phyloP scores from a whole-genome alignment of 202 grass and related monocot species.

The Elaeis oleifera region DNA sequence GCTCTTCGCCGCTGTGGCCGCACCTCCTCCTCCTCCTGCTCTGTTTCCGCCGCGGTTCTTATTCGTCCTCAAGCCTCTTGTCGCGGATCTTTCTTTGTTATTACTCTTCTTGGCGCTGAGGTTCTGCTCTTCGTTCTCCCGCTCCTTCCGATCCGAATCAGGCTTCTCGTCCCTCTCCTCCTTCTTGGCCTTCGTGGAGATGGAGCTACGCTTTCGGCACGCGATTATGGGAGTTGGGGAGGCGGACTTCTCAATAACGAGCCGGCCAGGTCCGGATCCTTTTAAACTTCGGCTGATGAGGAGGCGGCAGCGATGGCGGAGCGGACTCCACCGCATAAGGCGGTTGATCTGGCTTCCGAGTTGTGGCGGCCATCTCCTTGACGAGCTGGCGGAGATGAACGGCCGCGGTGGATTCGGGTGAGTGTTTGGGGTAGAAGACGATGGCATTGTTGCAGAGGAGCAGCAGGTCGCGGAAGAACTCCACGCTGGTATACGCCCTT shows the following conservation, averaged over 20 bases:
- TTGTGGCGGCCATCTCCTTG: conserved; percentile 27
- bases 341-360: conserved; percentile 1
- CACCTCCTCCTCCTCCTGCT: background rate
- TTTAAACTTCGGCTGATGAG: conserved; percentile 31
- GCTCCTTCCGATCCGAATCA: conserved; percentile 14
- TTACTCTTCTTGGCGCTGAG: conserved; percentile 19
- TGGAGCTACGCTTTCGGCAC: conserved; percentile 64
- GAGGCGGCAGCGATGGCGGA: conserved; percentile 2
- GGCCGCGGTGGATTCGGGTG: conserved; percentile 41
- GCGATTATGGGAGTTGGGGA: conserved; percentile 33
- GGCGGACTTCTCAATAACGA: conserved; percentile 44
- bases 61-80: conserved; percentile 39
- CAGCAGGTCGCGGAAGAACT: conserved; percentile 81
- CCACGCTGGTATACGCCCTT: conserved; percentile 27
- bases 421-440: conserved; percentile 64
- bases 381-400: conserved; percentile 33
- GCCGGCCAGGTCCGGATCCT: conserved; percentile 38
- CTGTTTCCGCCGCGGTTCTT: conserved; percentile 28
- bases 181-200: conserved; percentile 41
- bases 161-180: conserved; percentile 33
- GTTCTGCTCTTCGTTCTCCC: conserved; percentile 11
- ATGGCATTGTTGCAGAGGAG: conserved; percentile 65
- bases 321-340: conserved; percentile 1
- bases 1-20: conserved; percentile 18
- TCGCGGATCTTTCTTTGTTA: conserved; percentile 28